Conservation (phyloP, 164 flowering plant genomes). For the Vitis labrusca region DNA sequence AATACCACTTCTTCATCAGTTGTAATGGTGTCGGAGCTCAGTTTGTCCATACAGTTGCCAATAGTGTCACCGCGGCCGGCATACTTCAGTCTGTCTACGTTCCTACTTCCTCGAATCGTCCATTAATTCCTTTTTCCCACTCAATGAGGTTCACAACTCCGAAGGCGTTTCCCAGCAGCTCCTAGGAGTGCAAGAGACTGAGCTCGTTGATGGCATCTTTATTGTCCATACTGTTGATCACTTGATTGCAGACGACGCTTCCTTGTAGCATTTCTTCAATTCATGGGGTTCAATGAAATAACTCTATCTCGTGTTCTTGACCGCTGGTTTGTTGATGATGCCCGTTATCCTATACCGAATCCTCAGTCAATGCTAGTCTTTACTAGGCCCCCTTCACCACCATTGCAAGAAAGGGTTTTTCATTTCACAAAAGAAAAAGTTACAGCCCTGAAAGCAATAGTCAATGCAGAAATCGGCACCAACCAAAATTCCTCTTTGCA, state of each 20-base stretch:
- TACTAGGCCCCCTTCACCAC: background rate
- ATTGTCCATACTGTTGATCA: slow-evolving; percentile 42
- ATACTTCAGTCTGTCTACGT: slow-evolving; percentile 28
- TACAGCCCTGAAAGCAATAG: background rate
- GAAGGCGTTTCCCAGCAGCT: slow-evolving; percentile 32
- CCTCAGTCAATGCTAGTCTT: slow-evolving; percentile 5
- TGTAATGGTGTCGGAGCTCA: slow-evolving; percentile 43
- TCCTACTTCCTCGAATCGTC: slow-evolving; percentile 20
- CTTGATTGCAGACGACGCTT: slow-evolving; percentile 31
- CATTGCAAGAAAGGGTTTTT: slow-evolving; percentile 18
- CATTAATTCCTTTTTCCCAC: slow-evolving; percentile 28
- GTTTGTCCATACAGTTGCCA: slow-evolving; percentile 43
- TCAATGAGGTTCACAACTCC: slow-evolving; percentile 17
- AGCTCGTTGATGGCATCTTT: slow-evolving; percentile 45
- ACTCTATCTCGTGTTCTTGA: slow-evolving; percentile 22
- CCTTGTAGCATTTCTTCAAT: slow-evolving; percentile 49
- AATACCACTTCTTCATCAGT: slow-evolving; percentile 25
- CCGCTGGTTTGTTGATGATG: slow-evolving; percentile 20
- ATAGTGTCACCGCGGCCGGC: slow-evolving; percentile 28
- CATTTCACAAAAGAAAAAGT: slow-evolving; percentile 18
- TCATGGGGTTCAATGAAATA: slow-evolving; percentile 13
- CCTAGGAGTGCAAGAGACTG: slow-evolving; percentile 41
- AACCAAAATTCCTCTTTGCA: slow-evolving; percentile 16
- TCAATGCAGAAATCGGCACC: background rate
- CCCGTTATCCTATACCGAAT: slow-evolving; percentile 11